Evolutionary conservation across 2,329 filamentous ascomycete species (phyloP).

Genomic region (Shiraia sp.): DNA sequence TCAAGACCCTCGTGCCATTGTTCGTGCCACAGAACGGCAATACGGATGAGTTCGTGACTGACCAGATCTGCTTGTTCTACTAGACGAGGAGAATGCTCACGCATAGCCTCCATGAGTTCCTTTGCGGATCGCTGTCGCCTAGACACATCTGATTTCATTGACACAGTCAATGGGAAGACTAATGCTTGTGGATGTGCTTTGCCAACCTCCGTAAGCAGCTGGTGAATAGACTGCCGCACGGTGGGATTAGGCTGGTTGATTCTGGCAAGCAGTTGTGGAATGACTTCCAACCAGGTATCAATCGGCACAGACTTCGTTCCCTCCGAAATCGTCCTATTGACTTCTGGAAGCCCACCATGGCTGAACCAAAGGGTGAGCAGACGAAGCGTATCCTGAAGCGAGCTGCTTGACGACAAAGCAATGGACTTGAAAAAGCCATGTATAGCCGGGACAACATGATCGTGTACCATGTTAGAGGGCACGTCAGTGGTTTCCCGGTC

Average conservation of each 20-base stretch:
- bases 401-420: constrained; percentile 85
- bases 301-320: constrained; percentile 91
- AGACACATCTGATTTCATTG: constrained; percentile 92
- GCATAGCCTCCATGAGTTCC: constrained; percentile 97
- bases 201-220: constrained; percentile 88
- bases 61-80: constrained; percentile 95
- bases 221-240: constrained; percentile 88
- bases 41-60: constrained; percentile 93
- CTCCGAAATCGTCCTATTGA: constrained; percentile 85
- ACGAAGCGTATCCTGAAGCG: constrained; percentile 90
- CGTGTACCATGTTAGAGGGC: constrained; percentile 71
- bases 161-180: constrained; percentile 95
- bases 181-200: constrained; percentile 93
- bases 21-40: constrained; percentile 97
- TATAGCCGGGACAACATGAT: constrained; percentile 92
- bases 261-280: constrained; percentile 93
- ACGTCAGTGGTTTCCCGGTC: constrained; percentile 62
- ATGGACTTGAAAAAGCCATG: constrained; percentile 98
- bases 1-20: constrained; percentile 98
- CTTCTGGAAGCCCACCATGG: constrained; percentile 84
- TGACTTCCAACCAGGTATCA: constrained; percentile 98
- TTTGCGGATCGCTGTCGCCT: constrained; percentile 84
- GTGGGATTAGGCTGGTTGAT: constrained; percentile 94
- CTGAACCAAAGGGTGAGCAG: constrained; percentile 95
- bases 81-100: constrained; percentile 86